These are phyloP conservation scores for Penicillium tannophilum DNA, from an alignment of 495 filamentous ascomycete species.

Conservation along the genomic window DNA sequence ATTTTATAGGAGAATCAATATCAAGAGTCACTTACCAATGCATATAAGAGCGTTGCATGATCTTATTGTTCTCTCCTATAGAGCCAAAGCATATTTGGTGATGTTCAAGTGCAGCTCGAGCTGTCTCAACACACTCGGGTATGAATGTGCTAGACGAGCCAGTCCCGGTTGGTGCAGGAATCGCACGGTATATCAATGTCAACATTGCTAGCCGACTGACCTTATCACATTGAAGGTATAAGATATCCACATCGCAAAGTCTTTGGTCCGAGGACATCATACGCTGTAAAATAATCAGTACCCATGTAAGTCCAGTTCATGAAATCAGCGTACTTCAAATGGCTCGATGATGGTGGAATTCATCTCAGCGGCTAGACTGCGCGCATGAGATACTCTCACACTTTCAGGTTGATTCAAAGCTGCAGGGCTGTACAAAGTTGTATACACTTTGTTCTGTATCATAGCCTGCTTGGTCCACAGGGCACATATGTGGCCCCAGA, in stretches of 20 bases:
- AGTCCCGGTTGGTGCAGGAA: conserved; percentile 42
- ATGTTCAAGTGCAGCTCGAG: conserved; percentile 53
- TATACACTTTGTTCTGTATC: conserved; percentile 60
- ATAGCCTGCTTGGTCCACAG: conserved; percentile 56
- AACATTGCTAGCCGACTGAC: conserved; percentile 56
- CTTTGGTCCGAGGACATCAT: conserved; percentile 11
- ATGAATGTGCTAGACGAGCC: conserved; percentile 53
- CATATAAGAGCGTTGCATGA: conserved; percentile 58
- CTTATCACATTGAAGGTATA: conserved; percentile 57
- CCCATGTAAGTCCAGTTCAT: background rate
- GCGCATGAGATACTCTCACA: conserved; percentile 42
- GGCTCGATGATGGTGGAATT: conserved; percentile 33
- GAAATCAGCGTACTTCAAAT: conserved; percentile 30
- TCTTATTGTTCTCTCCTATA: conserved; percentile 47
- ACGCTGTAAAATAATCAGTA: conserved; percentile 23
- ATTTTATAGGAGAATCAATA: background rate
- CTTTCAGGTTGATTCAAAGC: conserved; percentile 52
- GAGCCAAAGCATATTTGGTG: conserved; percentile 55
- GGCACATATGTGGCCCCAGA: conserved; percentile 32
- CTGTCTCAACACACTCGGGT: conserved; percentile 61
- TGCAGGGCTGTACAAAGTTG: conserved; percentile 61
- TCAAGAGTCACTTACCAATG: conserved; percentile 53
- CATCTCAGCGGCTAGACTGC: conserved; percentile 38
- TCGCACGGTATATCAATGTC: conserved; percentile 64
- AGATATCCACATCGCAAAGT: conserved; percentile 35